phyloP scores from a whole-genome alignment of 441 rosid genomes.

The Gossypium davidsonii region DNA sequence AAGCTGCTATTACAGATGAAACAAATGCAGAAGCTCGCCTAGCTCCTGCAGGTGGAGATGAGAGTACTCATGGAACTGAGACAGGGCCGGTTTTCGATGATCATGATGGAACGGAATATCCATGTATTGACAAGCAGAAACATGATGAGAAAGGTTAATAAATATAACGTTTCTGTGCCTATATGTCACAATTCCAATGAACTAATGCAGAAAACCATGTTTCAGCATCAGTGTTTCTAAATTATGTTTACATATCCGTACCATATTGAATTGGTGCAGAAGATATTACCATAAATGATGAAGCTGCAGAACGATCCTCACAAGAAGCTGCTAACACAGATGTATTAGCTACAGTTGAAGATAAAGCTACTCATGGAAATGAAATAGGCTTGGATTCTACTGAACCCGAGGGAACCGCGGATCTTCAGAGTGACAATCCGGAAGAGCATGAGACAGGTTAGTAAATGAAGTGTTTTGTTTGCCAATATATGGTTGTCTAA shows the following conservation, averaged over 20 bases:
- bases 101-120: neutral
- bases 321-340: slow-evolving; percentile 20
- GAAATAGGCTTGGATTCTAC: slow-evolving; percentile 21
- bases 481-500: neutral
- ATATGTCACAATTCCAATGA: neutral
- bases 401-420: neutral
- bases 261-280: slow-evolving; percentile 18
- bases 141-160: slow-evolving; percentile 13
- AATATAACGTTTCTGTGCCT: neutral
- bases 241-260: neutral
- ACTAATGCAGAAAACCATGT: neutral
- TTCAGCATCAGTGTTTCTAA: neutral
- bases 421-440: neutral
- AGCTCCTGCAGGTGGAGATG: slow-evolving; percentile 16
- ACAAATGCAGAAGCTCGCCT: slow-evolving; percentile 16
- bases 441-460: neutral
- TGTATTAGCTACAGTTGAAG: slow-evolving; percentile 14
- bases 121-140: neutral
- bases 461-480: neutral
- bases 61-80: neutral
- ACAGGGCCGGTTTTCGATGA: neutral
- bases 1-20: slow-evolving; percentile 17
- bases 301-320: slow-evolving; percentile 9
- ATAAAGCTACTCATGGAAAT: slow-evolving; percentile 12
- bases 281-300: neutral